These are phyloP conservation scores for Metarhizium rileyi DNA, from an alignment of 2,329 filamentous ascomycete genomes.

Conservation along the genomic window DNA sequence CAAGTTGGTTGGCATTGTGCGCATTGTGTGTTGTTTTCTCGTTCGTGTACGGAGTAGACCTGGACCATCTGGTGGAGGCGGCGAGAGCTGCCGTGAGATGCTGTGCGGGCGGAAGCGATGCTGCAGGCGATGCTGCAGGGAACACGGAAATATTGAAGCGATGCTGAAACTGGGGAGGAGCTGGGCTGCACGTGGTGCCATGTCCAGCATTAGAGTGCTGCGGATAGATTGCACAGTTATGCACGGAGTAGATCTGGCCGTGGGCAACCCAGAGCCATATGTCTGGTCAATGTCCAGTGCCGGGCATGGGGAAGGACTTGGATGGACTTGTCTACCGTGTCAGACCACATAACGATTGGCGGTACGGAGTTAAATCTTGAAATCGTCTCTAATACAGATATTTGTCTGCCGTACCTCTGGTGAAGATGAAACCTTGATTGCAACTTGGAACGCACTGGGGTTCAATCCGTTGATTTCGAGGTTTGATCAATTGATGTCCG, in stretches of 20 bases:
- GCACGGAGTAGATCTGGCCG: neutral
- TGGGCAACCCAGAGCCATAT: neutral
- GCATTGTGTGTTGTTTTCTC: neutral
- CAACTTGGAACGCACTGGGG: no score
- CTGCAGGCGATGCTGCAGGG: neutral
- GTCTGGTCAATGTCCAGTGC: no score
- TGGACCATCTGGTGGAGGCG: neutral
- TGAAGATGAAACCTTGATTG: no score
- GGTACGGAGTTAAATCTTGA: no score
- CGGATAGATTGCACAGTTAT: neutral
- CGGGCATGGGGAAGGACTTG: no score
- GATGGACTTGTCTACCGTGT: no score
- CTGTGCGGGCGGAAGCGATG: neutral
- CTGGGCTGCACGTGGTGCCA: neutral
- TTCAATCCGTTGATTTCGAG: no score
- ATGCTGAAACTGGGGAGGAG: neutral
- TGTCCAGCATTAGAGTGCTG: neutral
- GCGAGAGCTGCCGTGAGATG: neutral
- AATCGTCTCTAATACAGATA: no score
- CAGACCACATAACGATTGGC: no score
- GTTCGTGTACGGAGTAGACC: neutral
- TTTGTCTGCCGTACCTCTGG: no score
- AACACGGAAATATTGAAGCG: neutral
- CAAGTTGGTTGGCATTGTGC: neutral
- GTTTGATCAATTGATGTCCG: no score